Base-by-base conservation (phyloP, 768 basidiomycete genomes). In the Lactarius hatsudake region DNA sequence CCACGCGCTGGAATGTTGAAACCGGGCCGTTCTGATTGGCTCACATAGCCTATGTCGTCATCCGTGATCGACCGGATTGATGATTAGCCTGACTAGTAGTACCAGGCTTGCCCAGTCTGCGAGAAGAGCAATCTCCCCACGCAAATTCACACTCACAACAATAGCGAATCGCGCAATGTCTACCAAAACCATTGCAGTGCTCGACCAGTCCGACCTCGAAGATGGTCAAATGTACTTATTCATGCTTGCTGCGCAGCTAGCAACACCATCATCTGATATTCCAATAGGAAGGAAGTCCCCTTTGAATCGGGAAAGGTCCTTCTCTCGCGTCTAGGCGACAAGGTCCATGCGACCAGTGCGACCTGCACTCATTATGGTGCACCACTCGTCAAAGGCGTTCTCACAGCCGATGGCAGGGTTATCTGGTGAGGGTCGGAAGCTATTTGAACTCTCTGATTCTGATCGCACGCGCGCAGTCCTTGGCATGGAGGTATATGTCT, bases 311-410 rank as follows among this genome's bases (percentile, higher is more conserved):
- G 86, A 59, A 91, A 91, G 77, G 87, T 96, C 53, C 79, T 95
- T 13, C 76, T 95, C 13, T 89, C 89, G 62, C 87, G 88, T 60
- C 76, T 95, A 20, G 89, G 88, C 34, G 87, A 89, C 72, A 84
- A 88, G 70, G 79, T 93, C 1, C 82, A 90, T 71, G 91, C 93
- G 7, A 94, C 90, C 0, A 88, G 87, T 67, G 91, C 91, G 2
- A 90, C 85, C 76, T 96, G 94, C 77, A 95, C 93, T 2, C 94
- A 96, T 76, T 96, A 94, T 74, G 94, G 94, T 13, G 94, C 94
- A 3, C 93, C 93, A 1, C 81, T 96, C 2, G 86, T 81, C 5
- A 93, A 93, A 76, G 94, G 93, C 61, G 87, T 93, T 12, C 79
- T 94, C 63, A 84, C 88, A 9, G 82, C 88, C 40, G 89, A 91